Base-by-base conservation (phyloP, 352 stramenopile species). In the Pythium periplocum region DNA sequence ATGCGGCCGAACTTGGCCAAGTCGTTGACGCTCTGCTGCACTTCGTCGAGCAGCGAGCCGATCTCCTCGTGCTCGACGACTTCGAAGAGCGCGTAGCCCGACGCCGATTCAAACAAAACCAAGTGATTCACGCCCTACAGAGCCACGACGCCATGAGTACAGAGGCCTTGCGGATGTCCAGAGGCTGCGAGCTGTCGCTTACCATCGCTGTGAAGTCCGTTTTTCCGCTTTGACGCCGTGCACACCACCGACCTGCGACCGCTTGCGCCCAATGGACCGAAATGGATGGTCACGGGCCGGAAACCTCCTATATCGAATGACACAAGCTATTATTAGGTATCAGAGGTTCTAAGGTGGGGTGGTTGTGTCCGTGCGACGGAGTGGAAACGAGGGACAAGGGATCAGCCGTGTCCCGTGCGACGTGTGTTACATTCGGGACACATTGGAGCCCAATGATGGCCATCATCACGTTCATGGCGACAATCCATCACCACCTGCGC, bases 11-110 rank as follows among this genome's bases (percentile, higher is more conserved):
- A 99, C 36, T 87, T 86, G 56, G 86, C 82, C 48, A 99, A 68
- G 61, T 99, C 96, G 37, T 79, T 90, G 35, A 99, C 84, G 7
- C 89, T 85, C 56, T 95, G 75, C 84, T 98, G 90, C 54, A 98
- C 88, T 45, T 94, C 87, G 26, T 78, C 69, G 38, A 96, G 62
- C 30, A 97, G 68, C 30, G 65, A 65, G 51, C 83, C 96, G 56
- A 99, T 97, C 73, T 99, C 96, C 73, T 99, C 97, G 68, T 96
- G 86, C 66, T 98, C 93, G 6, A 99, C 83, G 9, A 99, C 90
- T 57, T 99, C 96, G 63, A 99, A 98, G 44, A 99, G 89, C 46
- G 88, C 95, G 75, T 98, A 99, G 61, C 97, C 97, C 38, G 96
- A 98, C 33, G 97, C 97, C 53, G 90, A 96, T 77, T 99, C 97